Percentiles rank a stretch among this genome's conserved stretches.
Conservation (phyloP, 352 stramenopile genomes). For the Aphanomyces stellatus region DNA sequence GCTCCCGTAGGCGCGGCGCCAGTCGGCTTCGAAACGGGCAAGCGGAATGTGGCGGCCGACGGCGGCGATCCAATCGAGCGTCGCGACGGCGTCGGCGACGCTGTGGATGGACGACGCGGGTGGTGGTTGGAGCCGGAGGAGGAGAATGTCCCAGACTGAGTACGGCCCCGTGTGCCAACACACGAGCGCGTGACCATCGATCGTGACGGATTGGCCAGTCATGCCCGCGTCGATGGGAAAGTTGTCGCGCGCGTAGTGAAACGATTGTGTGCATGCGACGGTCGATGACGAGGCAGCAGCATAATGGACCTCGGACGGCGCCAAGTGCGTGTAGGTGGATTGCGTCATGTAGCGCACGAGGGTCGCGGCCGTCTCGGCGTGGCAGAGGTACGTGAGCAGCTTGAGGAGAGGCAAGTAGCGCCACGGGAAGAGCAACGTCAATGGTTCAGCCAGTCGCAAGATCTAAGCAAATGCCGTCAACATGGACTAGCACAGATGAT, state of each 20-base stretch:
- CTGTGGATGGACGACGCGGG: too few species aligned
- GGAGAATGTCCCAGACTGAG: neutral
- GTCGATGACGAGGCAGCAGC: neutral
- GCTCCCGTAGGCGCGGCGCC: neutral
- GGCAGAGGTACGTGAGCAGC: neutral
- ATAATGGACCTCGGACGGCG: neutral
- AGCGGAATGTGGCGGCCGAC: neutral
- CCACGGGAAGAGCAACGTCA: conserved; percentile 1
- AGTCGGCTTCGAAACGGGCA: neutral
- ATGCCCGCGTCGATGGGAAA: neutral
- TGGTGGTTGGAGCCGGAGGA: neutral
- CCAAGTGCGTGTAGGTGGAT: neutral
- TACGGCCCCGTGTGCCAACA: conserved; percentile 7
- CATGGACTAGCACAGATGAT: neutral
- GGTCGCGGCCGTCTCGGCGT: neutral
- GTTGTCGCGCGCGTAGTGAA: neutral
- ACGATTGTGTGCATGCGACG: neutral
- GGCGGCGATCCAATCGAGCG: neutral
- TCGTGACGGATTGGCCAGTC: neutral
- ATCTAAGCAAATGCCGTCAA: conserved; percentile 4
- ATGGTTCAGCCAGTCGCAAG: neutral
- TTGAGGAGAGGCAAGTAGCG: neutral
- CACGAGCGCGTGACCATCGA: neutral
- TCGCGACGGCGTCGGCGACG: neutral
- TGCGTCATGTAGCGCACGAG: neutral